Evolutionary conservation across 139 green algal genomes (phyloP).

Genomic region (Chlamydomonas schloesseri): DNA sequence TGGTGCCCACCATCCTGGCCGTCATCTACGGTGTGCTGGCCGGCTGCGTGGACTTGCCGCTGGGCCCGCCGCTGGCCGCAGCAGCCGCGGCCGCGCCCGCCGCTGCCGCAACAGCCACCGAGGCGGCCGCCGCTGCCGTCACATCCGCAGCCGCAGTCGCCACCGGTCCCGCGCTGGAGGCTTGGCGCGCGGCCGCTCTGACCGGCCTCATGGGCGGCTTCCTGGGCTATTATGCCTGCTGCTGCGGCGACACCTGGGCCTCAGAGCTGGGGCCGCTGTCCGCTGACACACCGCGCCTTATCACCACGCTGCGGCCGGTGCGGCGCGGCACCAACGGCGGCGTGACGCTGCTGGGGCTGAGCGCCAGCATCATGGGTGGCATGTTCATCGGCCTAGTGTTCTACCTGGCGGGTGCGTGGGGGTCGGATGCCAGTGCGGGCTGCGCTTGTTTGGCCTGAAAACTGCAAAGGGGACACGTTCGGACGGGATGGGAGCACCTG

Average conservation of each 20-base stretch:
- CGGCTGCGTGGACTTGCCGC: slow-evolving; percentile 69
- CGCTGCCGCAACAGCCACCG: neutral
- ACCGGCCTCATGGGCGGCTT: slow-evolving; percentile 72
- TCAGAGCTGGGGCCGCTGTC: slow-evolving; percentile 89
- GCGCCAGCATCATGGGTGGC: slow-evolving; percentile 78
- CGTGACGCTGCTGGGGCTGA: slow-evolving; percentile 82
- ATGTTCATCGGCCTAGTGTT: slow-evolving; percentile 82
- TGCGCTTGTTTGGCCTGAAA: neutral
- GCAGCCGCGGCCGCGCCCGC: neutral
- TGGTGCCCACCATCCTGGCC: slow-evolving; percentile 66
- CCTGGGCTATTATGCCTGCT: slow-evolving; percentile 90
- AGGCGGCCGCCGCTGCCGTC: slow-evolving; percentile 28
- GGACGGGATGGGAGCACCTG: too few relatives aligned
- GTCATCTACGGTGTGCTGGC: slow-evolving; percentile 67
- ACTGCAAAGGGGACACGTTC: too few relatives aligned
- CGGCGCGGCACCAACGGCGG: slow-evolving; percentile 88
- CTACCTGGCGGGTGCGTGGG: slow-evolving; percentile 48
- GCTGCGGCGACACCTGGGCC: slow-evolving; percentile 94
- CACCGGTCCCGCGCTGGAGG: slow-evolving; percentile 35
- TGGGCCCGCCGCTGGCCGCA: slow-evolving; percentile 30
- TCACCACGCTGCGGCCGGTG: slow-evolving; percentile 82
- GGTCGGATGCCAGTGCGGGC: too few relatives aligned
- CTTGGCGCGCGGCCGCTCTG: slow-evolving; percentile 52
- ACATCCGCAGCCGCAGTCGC: neutral
- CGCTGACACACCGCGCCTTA: slow-evolving; percentile 75